Evolutionary conservation across 75 land plant species (phyloP), one percentile per base, ranked within the genome.

Genomic region (Pinus tabuliformis): DNA sequence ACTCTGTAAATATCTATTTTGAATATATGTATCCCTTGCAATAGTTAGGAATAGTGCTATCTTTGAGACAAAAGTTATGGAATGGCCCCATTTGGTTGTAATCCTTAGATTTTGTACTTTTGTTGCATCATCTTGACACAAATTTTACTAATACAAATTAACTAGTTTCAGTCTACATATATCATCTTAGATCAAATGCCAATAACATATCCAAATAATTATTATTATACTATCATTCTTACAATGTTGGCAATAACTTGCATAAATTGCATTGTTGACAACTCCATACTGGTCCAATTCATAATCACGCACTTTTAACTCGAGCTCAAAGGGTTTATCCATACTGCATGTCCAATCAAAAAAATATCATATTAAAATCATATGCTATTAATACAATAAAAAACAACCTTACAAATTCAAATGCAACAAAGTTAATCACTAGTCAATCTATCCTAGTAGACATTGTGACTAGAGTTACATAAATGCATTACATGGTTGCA

Each of bases 241-340:
- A 92, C 95, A 93, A 76, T 91, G 93, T 72, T 91, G 91, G 73
- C 95, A 92, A 70, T 92, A 92, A 66, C 91, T 86, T 58, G 95
- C 93, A 77, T 92, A 92, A 36, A 83, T 81, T 73, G 95, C 83
- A 86, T 92, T 92, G 73, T 92, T 92, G 24, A 92, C 95, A 42
- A 92, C 95, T 56, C 95, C 95, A 81, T 86, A 92, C 63, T 92
- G 95, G 78, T 92, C 95, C 61, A 92, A 78, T 54, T 92, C 95
- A 76, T 92, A 92, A 77, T 92, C 95, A 8, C 95, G 89, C 21
- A 92, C 95, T 77, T 91, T 88, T n/a, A 90, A 84, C 76, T 88
- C 91, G 24, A 92, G 87, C 68, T 91, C 89, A 63, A 79, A 83
- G 59, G 87, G 77, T 20, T 76, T 75, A 37, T 33, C 65, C 90